Evolutionary conservation across 2,329 filamentous ascomycete genomes (phyloP), one percentile per base, ranked within the genome.

Genomic region (Monosporascus sp.): DNA sequence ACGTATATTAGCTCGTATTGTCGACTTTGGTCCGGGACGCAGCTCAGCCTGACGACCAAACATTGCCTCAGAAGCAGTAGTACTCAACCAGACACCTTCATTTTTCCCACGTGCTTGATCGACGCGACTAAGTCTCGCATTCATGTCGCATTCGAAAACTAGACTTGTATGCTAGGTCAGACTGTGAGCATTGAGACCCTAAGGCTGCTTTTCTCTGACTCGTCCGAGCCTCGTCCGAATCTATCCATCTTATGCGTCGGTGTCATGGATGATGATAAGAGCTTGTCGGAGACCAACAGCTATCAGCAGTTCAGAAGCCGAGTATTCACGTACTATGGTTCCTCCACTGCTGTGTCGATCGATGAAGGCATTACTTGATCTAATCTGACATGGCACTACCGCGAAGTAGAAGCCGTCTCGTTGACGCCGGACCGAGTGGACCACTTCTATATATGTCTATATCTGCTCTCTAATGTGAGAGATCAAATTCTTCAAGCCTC

Each of bases 331-430:
- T 52, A 57, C 72, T 79, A 72, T 73, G 79, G 80, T 80, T 80
- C 68, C 71, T 67, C 68, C 59, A 57, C 63, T 64, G 62, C 60
- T 66, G 64, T 57, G 52, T 60, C 49, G 59, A 72, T 75, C 70
- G 20, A 66, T 76, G 74, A 75, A 65, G 72, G 72, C 65, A 72
- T 77, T 74, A 83, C 80, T 83, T 83, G 80, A 84, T 83, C 81
- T 83, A 83, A 83, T 83, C 80, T 83, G 80, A 83, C 67, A 72
- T 67, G 69, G 59, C 60, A 58, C 52, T 43, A 45, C 49, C n/a
- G 17, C 22, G 35, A 25, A 49, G 14, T 7, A 35, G 15, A 9
- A 47, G 24, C 45, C 31, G 31, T 35, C 31, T 35, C 1, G 31
- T 35, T 5, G 31, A 14, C 31, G 31, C 31, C 5, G 9, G 31